Conservation (phyloP, 257 asterid species). For the Gynochthodes officinalis region DNA sequence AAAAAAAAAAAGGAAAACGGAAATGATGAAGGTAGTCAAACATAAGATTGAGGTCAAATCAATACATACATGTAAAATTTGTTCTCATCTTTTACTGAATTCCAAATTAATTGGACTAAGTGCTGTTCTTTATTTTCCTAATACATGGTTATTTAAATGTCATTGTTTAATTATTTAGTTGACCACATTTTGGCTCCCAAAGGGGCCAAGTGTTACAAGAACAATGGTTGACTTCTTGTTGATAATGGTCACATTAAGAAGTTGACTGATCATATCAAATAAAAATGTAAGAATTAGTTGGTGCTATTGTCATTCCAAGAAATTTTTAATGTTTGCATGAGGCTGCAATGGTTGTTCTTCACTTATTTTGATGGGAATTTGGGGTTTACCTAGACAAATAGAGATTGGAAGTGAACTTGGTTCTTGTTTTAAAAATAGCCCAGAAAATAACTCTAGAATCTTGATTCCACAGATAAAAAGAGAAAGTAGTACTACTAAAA, state of each 20-base stretch:
- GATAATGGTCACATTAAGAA: conserved; percentile 14
- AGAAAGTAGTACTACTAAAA: too few species aligned
- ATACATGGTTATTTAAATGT: neutral
- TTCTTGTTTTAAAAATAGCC: neutral
- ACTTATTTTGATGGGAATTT: too few species aligned
- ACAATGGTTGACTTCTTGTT: conserved; percentile 27
- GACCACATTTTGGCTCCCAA: conserved; percentile 5
- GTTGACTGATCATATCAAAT: conserved; percentile 21
- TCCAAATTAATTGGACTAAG: neutral
- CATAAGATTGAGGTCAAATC: neutral
- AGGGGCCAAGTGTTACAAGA: neutral
- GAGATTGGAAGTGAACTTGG: neutral
- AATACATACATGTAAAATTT: neutral
- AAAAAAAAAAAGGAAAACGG: too few species aligned
- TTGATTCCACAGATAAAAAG: too few species aligned
- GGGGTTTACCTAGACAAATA: neutral
- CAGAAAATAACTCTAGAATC: too few species aligned
- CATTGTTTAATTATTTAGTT: neutral
- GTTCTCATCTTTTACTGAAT: neutral
- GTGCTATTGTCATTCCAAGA: conserved; percentile 27
- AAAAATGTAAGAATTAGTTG: conserved; percentile 26
- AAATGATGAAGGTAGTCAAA: too few species aligned
- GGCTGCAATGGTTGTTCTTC: conserved; percentile 27
- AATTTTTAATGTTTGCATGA: conserved; percentile 26
- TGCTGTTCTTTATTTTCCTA: neutral